Evolutionary conservation across 306 rosid species (phyloP), one percentile per base, ranked within the genome.

Genomic region (Castanea mollissima): DNA sequence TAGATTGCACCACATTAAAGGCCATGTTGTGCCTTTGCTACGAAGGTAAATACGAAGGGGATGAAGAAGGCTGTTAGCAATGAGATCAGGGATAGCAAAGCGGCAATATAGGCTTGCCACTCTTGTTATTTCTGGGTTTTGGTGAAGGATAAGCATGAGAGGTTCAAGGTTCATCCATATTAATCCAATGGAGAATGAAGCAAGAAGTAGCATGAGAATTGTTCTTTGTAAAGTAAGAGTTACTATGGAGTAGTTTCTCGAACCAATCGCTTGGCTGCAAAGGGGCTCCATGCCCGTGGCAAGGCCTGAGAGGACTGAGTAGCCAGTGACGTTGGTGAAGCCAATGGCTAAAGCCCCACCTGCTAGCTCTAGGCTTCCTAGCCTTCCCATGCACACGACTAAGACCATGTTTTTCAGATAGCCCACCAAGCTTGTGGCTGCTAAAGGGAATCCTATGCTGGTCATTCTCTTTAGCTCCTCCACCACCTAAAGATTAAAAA

Each of bases 281-380:
- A 92, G 83, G 0, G 97, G 94, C 29, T 92, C 97, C 94, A 92
- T 92, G 10, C 97, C 97, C 90, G 86, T 81, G 82, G 97, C 94
- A 34, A 92, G 73, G 29, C 97, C 94, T 0, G 94, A 90, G 6
- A 92, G 89, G 74, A 92, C 90, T 0, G 93, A 92, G 86, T 88
- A 92, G 29, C 94, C 97, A 4, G 93, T 88, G 79, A 92, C 86
- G 85, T 92, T 92, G 51, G 97, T 90, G 91, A 88, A 90, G 78
- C 97, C 94, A 31, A 92, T 80, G 85, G 94, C 94, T 34, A 92
- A 85, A 58, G 97, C 91, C 5, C 93, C 94, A 6, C 91, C 92
- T 0, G 97, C 97, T 29, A 92, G 77, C 74, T 92, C 93, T 1
- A 92, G 85, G 74, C 90, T 92, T 78, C 97, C 97, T 20, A 92